Base-by-base conservation (phyloP, 441 rosid species). In the Erysimum cheiri region DNA sequence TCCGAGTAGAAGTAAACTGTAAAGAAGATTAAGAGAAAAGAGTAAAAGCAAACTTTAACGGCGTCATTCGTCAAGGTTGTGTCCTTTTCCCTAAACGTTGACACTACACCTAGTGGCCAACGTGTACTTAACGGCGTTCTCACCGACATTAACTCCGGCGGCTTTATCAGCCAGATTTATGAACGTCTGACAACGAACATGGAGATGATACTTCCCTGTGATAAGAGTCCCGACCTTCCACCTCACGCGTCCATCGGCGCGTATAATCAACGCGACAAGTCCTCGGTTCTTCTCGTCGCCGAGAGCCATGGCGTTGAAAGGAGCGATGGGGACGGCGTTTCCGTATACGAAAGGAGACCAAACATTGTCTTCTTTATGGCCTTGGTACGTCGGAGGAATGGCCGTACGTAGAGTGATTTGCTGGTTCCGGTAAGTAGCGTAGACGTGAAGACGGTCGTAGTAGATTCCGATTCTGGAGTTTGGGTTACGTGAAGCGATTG, bases 271-370 rank as follows among this genome's bases (percentile, higher is more conserved):
- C 62, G 35, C 8, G 8, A 91, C 73, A 4, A 50, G 1, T 12
- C 96, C 98, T 7, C 39, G 1, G 8, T 48, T 6, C 81, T 88
- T 80, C 50, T 93, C 96, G 19, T 85, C 81, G 0, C 6, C 1
- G 11, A 93, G 68, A 1, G 80, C 26, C 1, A 64, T 4, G 22
- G 83, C 77, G 76, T 84, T 84, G 80, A 80, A 84, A 2, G 98
- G 98, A 11, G 97, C 83, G 17, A 91, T 68, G 0, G 98, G 93
- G 10, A 91, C 89, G 15, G 29, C 43, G 28, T 64, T 81, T 3
- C 97, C 98, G 24, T 32, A 76, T 8, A 93, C n/a, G 19, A 80
- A 72, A 1, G 98, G 98, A 0, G 98, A 89, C 98, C 98, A 90
- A 50, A 94, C 78, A 69, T 77, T 56, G 46, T 68, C 36, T 15